phyloP scores from a whole-genome alignment of 257 asterid species.

The Ilex aquifolium region DNA sequence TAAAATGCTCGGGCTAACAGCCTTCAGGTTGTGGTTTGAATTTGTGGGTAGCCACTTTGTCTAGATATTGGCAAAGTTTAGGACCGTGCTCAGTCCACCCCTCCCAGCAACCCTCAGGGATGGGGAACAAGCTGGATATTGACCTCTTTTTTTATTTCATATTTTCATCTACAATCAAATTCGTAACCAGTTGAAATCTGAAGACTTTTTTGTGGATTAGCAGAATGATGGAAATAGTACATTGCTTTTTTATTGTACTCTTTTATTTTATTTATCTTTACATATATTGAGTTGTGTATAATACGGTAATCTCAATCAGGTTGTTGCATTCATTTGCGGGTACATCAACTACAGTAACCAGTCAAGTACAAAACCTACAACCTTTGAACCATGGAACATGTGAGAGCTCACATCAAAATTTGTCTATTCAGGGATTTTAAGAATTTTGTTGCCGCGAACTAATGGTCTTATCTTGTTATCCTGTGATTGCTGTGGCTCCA shows the following conservation, averaged over 20 bases:
- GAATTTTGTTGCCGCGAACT: not conserved
- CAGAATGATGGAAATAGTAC: not conserved
- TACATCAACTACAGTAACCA: slow-evolving; percentile 56
- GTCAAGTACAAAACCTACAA: slow-evolving; percentile 58
- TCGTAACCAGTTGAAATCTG: not conserved
- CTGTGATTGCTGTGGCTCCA: slow-evolving; percentile 20
- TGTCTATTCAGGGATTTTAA: not conserved
- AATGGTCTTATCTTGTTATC: not conserved
- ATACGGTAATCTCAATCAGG: slow-evolving; percentile 35
- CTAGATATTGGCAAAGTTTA: too few relatives aligned
- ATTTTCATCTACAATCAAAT: too few relatives aligned
- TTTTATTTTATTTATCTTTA: slow-evolving; percentile 7
- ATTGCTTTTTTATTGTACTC: not conserved
- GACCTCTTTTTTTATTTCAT: too few relatives aligned
- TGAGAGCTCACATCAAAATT: slow-evolving; percentile 24
- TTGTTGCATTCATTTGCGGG: slow-evolving; percentile 82
- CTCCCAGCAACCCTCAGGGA: too few relatives aligned
- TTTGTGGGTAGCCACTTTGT: too few relatives aligned
- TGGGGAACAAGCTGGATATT: too few relatives aligned
- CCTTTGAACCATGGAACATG: slow-evolving; percentile 97
- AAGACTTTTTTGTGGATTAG: not conserved
- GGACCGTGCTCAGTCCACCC: too few relatives aligned
- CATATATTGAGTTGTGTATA: slow-evolving; percentile 1
- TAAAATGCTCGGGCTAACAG: too few relatives aligned
- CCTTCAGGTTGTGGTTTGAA: too few relatives aligned